A percentile compares a stretch with the other conserved stretches of the same genome.
These are phyloP conservation scores for Erythrobasidium hasegawianum DNA, from an alignment of 1,284 basidiomycete species.

Conservation along the genomic window DNA sequence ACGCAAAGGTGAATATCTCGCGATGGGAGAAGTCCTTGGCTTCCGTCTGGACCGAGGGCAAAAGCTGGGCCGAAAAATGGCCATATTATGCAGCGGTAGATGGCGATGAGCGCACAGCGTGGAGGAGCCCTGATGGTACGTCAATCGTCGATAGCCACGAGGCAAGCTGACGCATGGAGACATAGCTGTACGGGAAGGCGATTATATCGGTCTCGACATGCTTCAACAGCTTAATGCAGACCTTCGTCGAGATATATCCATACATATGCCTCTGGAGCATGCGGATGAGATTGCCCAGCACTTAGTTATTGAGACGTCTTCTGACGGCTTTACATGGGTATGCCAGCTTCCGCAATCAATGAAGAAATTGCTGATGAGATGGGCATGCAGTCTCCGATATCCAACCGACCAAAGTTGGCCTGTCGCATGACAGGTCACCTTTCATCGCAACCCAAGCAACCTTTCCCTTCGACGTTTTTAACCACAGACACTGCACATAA, in stretches of 20 bases:
- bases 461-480: slow-evolving; percentile 36
- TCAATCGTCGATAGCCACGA: background rate
- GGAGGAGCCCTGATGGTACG: slow-evolving; percentile 42
- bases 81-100: slow-evolving; percentile 42
- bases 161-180: background rate
- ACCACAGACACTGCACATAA: slow-evolving; percentile 21
- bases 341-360: slow-evolving; percentile 4
- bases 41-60: slow-evolving; percentile 37
- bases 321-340: slow-evolving; percentile 41
- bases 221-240: slow-evolving; percentile 35
- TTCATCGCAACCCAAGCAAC: slow-evolving; percentile 32
- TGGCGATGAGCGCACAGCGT: slow-evolving; percentile 39
- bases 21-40: slow-evolving; percentile 40
- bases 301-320: slow-evolving; percentile 36
- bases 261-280: slow-evolving; percentile 40
- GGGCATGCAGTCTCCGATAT: background rate
- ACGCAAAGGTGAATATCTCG: slow-evolving; percentile 12
- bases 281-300: slow-evolving; percentile 19
- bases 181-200: slow-evolving; percentile 39
- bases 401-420: slow-evolving; percentile 1
- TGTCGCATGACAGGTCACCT: slow-evolving; percentile 25
- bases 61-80: slow-evolving; percentile 39
- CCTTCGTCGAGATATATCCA: slow-evolving; percentile 8
- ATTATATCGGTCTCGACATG: slow-evolving; percentile 43
- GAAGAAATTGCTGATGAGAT: no score